Base-by-base conservation (phyloP, 345 rosid genomes). In the Eucalyptus regnans region DNA sequence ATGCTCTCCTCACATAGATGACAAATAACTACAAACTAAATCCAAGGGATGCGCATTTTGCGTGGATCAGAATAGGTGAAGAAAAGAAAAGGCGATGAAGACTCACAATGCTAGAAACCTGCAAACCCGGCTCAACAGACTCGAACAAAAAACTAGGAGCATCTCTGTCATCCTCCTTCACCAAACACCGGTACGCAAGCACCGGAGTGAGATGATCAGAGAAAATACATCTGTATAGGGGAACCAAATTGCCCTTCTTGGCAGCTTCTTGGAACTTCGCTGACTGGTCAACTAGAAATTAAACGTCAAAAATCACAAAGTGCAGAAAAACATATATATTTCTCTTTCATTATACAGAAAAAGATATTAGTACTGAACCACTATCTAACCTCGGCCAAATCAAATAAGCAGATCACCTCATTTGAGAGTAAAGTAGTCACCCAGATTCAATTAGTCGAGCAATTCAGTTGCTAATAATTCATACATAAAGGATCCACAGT, bases 61-160 rank as follows among this genome's bases (percentile, higher is more conserved):
- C 2, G 12, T 43, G 62, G 86, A 89, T 20, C 6, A 52, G 71
- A n/a, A 87, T 20, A 44, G 2, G 44, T 29, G 71, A 25, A 43
- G 54, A 89, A 49, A 87, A 44, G 41, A 16, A 84, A 31, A 9
- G 83, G 51, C 37, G 18, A n/a, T 80, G 87, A 48, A 79, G 76
- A 31, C 96, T 90, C 90, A 97, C 98, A 44, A 94, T 89, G 80
- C 91, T 96, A 71, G 98, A 95, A 89, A 91, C 94, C 90, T 91
- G 91, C 10, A 91, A 86, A 90, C 99, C 98, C 89, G 97, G 98
- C 92, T 97, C 97, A 31, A 96, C 99, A 3, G 99, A 95, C 91
- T 97, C 99, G 11, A 95, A 96, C 91, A 97, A 90, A 93, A 97
- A 97, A 91, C 99, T 97, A 1, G 99, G 99, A 90, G 99, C 98